These are phyloP conservation scores for Solanum tarijense DNA, from an alignment of 257 asterid species.

Conservation along the genomic window DNA sequence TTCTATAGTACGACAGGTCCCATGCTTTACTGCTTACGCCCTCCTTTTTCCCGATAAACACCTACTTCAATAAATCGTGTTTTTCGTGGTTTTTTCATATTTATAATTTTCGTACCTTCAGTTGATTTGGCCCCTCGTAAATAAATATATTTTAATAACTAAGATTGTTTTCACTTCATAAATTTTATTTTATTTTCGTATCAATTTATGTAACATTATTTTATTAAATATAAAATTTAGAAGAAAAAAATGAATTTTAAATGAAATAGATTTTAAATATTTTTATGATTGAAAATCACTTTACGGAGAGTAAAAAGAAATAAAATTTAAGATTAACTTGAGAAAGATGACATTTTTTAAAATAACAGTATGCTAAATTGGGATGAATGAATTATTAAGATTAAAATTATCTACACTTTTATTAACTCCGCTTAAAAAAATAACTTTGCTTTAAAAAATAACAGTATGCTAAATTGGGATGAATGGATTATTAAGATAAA, in stretches of 20 bases:
- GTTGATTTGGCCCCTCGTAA: background rate
- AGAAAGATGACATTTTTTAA: background rate
- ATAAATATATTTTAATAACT: background rate
- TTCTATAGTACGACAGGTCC: background rate
- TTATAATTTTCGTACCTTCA: background rate
- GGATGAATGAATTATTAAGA: background rate
- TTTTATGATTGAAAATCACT: background rate
- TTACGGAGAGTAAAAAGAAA: background rate
- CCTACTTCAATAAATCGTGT: background rate
- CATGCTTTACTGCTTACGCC: background rate
- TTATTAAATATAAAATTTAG: background rate
- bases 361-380: no score
- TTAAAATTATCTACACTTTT: background rate
- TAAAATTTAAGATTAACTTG: background rate
- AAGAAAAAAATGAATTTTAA: background rate
- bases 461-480: no score
- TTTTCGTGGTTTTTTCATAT: background rate
- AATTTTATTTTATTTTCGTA: background rate
- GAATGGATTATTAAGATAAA: background rate
- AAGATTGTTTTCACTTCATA: background rate
- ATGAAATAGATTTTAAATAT: background rate
- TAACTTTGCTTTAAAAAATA: background rate
- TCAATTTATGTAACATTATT: background rate
- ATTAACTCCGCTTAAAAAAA: background rate
- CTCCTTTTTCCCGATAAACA: background rate